phyloP scores from a whole-genome alignment of 75 land plant genomes.

The Ceratopteris richardii region DNA sequence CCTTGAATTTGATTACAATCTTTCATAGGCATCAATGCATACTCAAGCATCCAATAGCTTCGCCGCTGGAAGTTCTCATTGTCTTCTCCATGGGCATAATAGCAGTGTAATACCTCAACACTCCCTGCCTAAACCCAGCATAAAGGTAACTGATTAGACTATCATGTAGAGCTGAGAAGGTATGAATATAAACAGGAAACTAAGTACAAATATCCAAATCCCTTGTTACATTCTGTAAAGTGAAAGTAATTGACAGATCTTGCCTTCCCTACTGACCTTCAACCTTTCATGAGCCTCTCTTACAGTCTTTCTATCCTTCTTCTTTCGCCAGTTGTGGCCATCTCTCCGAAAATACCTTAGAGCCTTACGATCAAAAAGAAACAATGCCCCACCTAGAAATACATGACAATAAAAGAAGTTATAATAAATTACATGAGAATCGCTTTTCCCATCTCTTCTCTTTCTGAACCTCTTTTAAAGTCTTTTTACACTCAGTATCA shows the following conservation, averaged over 20 bases:
- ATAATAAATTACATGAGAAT: background rate
- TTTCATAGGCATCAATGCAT: too few relatives aligned
- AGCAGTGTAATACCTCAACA: constrained; percentile 89
- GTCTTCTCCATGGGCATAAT: constrained; percentile 95
- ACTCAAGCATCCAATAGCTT: constrained; percentile 92
- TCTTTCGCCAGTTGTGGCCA: constrained; percentile 88
- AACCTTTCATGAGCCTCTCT: constrained; percentile 82
- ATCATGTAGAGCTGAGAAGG: background rate
- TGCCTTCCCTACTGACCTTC: constrained; percentile 31
- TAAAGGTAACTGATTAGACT: too few relatives aligned
- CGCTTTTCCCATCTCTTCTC: background rate
- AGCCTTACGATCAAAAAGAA: constrained; percentile 70
- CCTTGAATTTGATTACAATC: background rate
- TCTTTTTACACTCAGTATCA: background rate
- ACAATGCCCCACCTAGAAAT: constrained; percentile 57
- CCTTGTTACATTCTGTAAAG: too few relatives aligned
- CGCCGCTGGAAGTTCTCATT: constrained; percentile 83
- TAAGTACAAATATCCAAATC: background rate
- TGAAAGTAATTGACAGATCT: background rate
- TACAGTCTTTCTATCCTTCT: constrained; percentile 84
- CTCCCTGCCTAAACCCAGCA: constrained; percentile 81
- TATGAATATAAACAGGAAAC: background rate
- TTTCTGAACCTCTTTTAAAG: background rate
- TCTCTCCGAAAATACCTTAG: constrained; percentile 74
- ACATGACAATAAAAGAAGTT: constrained; percentile 1